Evolutionary conservation across 371 early-diverging fungal genomes (phyloP), one percentile per base, ranked within the genome.

Genomic region (Circinella umbellata): DNA sequence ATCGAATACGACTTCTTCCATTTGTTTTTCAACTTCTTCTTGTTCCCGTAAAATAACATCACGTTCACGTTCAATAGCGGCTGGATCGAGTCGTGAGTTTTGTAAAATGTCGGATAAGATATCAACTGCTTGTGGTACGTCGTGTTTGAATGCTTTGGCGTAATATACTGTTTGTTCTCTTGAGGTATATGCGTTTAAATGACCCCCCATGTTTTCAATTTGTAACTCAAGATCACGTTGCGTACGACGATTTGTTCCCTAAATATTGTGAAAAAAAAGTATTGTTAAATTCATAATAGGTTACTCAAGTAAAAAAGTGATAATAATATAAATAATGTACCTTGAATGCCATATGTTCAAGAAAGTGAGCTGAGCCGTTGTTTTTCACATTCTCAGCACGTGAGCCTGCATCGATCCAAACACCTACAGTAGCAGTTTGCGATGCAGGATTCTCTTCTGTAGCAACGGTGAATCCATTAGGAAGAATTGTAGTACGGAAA

Each of bases 341-440:
- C 92, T 98, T 98, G 90, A 99, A 98, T 14, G 96, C 93, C 95
- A 99, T 96, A 81, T 99, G 99, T 83, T 99, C 99, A 61, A 99
- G 82, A 70, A 99, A 98, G 86, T 99, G 98, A 62, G 99, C 99
- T 42, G 94, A 91, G 27, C 99, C 99, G 75, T 98, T 98, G 86
- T 94, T 96, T 76, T 89, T 86, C 64, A 82, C 86, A 67, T 79
- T 92, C 85, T 99, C 99, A 74, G 93, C 94, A 71, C 98, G 90
- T 71, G 94, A 94, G 42, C 99, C 99, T 55, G 98, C 95, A 83
- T 96, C 95, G 72, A 98, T 98, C 96, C 98, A 98, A 27, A 99
- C 93, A 70, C 99, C 99, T 34, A 99, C 98, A 39, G 99, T 97
- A 61, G 98, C 97, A 17, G 99, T 96, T 85, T 96, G 93, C 73